phyloP scores from a whole-genome alignment of 257 asterid species.

The Vinca minor region DNA sequence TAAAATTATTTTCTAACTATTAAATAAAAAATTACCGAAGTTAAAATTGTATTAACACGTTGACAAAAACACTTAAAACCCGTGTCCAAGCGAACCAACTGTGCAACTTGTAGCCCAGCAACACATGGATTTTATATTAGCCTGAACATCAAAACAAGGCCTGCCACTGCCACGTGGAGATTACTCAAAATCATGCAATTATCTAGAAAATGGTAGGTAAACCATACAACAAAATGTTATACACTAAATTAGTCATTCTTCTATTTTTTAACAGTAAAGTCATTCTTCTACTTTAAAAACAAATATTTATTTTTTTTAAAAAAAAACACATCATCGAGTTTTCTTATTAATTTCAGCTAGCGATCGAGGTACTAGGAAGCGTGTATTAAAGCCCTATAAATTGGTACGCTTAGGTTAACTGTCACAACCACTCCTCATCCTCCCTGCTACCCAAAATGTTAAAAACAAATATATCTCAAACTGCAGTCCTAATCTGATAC shows the following conservation, averaged over 20 bases:
- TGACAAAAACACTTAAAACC: too few relatives aligned
- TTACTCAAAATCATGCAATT: too few relatives aligned
- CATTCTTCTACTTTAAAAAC: not conserved
- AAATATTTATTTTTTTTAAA: not conserved
- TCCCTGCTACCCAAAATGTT: not conserved
- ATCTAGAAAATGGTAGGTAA: not conserved
- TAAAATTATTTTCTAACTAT: too few relatives aligned
- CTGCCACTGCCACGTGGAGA: too few relatives aligned
- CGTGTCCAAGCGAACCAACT: too few relatives aligned
- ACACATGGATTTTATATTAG: too few relatives aligned
- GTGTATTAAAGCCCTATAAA: constrained; percentile 8
- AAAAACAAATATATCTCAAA: not conserved
- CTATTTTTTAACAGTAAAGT: not conserved
- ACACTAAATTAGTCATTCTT: not conserved
- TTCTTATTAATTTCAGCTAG: not conserved
- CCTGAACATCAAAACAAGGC: too few relatives aligned
- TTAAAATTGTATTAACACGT: too few relatives aligned
- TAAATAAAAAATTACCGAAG: too few relatives aligned
- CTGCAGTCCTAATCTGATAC: too few relatives aligned
- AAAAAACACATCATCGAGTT: not conserved
- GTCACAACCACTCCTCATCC: constrained; percentile 12
- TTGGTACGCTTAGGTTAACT: constrained; percentile 18
- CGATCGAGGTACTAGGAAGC: constrained; percentile 10
- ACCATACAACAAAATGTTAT: not conserved
- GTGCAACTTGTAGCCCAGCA: too few relatives aligned